phyloP scores from a whole-genome alignment of 495 filamentous ascomycete genomes.

The Podospora comata region DNA sequence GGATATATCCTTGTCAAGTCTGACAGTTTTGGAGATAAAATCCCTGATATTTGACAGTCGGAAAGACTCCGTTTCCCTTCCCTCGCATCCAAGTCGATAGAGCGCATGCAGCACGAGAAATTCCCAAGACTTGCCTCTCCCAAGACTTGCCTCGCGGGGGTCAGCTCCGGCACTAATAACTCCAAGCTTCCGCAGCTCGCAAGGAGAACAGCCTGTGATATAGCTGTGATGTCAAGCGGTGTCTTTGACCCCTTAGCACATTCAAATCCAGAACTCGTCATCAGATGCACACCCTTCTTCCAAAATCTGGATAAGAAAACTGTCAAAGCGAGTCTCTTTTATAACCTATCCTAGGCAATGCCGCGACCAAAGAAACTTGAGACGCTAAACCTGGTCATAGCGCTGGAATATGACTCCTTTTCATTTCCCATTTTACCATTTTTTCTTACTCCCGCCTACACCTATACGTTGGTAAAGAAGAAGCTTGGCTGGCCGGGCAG shows the following conservation, averaged over 20 bases:
- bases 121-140: neutral
- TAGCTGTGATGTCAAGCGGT: neutral
- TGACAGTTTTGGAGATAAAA: neutral
- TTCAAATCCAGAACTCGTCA: neutral
- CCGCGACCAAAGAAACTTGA: neutral
- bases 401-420: neutral
- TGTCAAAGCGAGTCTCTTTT: slow-evolving; percentile 4
- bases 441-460: slow-evolving; percentile 2
- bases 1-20: neutral
- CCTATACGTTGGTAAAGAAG: slow-evolving; percentile 68
- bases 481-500: slow-evolving; percentile 79
- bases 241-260: neutral
- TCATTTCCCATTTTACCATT: slow-evolving; percentile 8
- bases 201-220: neutral
- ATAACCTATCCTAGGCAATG: slow-evolving; percentile 5
- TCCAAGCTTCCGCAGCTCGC: neutral
- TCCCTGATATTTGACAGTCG: no score
- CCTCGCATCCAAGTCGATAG: no score
- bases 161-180: neutral
- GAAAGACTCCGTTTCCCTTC: no score
- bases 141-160: neutral
- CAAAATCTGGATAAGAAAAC: neutral
- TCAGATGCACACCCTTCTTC: neutral
- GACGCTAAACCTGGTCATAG: neutral
- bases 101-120: no score